phyloP scores from a whole-genome alignment of 2,329 filamentous ascomycete genomes.

The Botrytis medusae region DNA sequence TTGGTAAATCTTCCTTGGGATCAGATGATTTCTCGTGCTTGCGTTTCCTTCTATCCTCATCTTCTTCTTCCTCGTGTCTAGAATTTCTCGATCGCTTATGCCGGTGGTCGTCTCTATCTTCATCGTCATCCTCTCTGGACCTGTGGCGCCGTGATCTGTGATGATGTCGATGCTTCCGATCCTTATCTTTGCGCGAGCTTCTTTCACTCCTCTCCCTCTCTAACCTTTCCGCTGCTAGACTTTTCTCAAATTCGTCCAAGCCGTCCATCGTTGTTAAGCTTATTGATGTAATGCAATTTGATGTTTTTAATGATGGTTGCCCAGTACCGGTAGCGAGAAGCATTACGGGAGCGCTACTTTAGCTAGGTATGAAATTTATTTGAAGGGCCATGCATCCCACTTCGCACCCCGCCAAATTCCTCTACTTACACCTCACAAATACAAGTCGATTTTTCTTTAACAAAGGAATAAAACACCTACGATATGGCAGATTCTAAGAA shows the following conservation, averaged over 20 bases:
- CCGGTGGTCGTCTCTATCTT: slow-evolving; percentile 49
- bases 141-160: slow-evolving; percentile 35
- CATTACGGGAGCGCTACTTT: slow-evolving; percentile 13
- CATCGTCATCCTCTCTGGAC: slow-evolving; percentile 35
- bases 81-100: slow-evolving; percentile 60
- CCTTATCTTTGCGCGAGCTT: slow-evolving; percentile 46
- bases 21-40: slow-evolving; percentile 47
- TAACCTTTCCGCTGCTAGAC: slow-evolving; percentile 65
- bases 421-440: slow-evolving; percentile 8
- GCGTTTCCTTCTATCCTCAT: slow-evolving; percentile 34
- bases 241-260: slow-evolving; percentile 75
- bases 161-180: slow-evolving; percentile 42
- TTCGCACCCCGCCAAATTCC: slow-evolving; percentile 32
- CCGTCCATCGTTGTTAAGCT: slow-evolving; percentile 47
- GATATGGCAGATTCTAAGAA: slow-evolving; percentile 44
- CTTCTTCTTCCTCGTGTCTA: slow-evolving; percentile 42
- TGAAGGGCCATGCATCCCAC: slow-evolving; percentile 28
- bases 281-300: slow-evolving; percentile 14
- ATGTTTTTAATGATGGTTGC: slow-evolving; percentile 12
- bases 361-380: slow-evolving; percentile 25
- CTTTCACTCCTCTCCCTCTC: slow-evolving; percentile 51
- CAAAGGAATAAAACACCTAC: slow-evolving; percentile 3
- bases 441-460: slow-evolving; percentile 2
- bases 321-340: slow-evolving; percentile 16
- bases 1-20: slow-evolving; percentile 51